Evolutionary conservation across 495 filamentous ascomycete species (phyloP), one percentile per base, ranked within the genome.

Genomic region (Bathelium albidoporum): DNA sequence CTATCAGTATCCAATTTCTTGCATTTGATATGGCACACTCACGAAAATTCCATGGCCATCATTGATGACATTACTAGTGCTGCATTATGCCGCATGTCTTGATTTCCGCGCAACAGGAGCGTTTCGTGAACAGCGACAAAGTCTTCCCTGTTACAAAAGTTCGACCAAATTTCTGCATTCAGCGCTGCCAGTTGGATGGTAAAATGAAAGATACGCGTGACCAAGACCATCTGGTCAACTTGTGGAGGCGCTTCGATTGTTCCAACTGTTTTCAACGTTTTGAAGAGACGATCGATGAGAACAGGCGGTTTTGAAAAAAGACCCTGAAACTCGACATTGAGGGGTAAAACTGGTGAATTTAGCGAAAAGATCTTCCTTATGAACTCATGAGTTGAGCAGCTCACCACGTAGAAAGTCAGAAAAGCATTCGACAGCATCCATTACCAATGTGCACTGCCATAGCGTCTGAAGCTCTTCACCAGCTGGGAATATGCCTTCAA

Each of bases 191-290:
- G 9, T 55, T 55, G 22, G 16, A 55, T 7, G 24, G 29, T 55
- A 9, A 55, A 29, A 7, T 55, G 49, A 11, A 55, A 55, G 10
- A 24, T 55, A 11, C 20, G 49, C 2, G 49, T 20, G 10, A 29
- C 16, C 20, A 49, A 18, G 3, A 18, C 11, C 9, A 3, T 49
- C 20, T 9, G 11, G 43, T 49, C 43, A 3, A 7, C 9, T 49
- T n/a, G 9, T 20, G 3, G 43, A n/a, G 10, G 43, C 9, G 20
- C 5, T 26, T 2, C 20, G 11, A 20, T 20, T 66, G 32, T 65
- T 72, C 34, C 74, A 78, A 41, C 77, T 12, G 9, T 29, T 11
- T 5, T 11, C 24, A 55, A 28, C 9, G 29, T 29, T 2, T 10
- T 7, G 49, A 55, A 55, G 16, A 55, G 49, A 10, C 49, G 49